phyloP scores from a whole-genome alignment of 2,329 filamentous ascomycete genomes.

The Pseudofabraea citricarpa region DNA sequence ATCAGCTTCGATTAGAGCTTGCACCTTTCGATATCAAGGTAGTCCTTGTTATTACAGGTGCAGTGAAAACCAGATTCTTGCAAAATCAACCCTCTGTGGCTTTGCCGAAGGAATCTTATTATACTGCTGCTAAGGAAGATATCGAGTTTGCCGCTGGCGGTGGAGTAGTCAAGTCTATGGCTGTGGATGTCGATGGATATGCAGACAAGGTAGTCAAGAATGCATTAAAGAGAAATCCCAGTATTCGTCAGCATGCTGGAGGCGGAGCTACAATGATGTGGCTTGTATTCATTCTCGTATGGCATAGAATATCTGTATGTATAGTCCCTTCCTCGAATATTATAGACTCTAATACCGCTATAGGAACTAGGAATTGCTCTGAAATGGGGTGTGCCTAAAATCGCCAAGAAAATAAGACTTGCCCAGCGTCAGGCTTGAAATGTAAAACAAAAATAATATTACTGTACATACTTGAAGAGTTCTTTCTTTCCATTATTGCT shows the following conservation, averaged over 20 bases:
- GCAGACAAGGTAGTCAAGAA: constrained; percentile 17
- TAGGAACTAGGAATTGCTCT: neutral
- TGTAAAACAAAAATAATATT: no score
- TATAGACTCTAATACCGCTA: neutral
- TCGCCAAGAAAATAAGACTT: no score
- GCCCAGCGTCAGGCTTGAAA: no score
- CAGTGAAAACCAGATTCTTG: constrained; percentile 17
- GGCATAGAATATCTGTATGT: constrained; percentile 14
- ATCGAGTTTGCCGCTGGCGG: constrained; percentile 12
- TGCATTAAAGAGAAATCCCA: constrained; percentile 16
- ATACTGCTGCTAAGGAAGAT: constrained; percentile 13
- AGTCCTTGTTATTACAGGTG: constrained; percentile 16
- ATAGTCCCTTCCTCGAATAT: neutral
- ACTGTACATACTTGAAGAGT: no score
- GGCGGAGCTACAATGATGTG: constrained; percentile 9
- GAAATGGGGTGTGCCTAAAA: neutral
- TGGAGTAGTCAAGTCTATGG: neutral
- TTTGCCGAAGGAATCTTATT: constrained; percentile 15
- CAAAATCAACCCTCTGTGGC: constrained; percentile 11
- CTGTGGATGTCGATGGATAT: constrained; percentile 12
- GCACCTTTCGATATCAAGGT: constrained; percentile 16
- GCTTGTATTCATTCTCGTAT: constrained; percentile 14
- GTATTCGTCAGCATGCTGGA: constrained; percentile 15
- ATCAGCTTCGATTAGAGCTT: constrained; percentile 16
- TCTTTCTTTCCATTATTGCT: no score